These are phyloP conservation scores for Diutina ranongensis DNA, from an alignment of 1,139 yeast species.

Conservation along the genomic window DNA sequence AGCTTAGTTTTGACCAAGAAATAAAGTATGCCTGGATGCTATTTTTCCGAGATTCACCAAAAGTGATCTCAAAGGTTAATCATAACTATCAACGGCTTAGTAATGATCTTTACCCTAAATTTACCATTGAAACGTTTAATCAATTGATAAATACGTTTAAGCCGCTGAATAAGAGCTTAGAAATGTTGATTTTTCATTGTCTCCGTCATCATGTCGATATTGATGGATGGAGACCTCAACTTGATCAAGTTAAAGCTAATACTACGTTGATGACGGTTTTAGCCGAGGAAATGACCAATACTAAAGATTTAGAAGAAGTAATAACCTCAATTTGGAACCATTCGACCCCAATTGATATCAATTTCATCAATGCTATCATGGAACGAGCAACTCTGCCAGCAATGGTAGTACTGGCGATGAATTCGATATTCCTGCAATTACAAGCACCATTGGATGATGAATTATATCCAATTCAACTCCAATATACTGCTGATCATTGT, in stretches of 20 bases:
- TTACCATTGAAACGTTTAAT: not conserved
- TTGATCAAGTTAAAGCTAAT: not conserved
- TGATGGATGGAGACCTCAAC: not conserved
- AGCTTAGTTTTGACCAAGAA: not conserved
- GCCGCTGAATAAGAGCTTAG: no score
- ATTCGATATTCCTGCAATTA: not conserved
- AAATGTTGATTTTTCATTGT: not conserved
- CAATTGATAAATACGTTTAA: not conserved
- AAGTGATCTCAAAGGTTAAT: not conserved
- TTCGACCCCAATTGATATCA: not conserved
- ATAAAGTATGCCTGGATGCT: not conserved
- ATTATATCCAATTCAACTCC: not conserved
- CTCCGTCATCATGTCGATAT: not conserved
- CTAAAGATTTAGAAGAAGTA: no score
- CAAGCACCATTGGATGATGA: not conserved
- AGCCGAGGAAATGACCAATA: not conserved
- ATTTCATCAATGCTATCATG: not conserved
- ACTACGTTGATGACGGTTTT: not conserved
- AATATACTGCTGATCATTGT: not conserved
- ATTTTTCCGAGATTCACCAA: not conserved
- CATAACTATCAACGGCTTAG: not conserved
- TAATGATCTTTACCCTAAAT: not conserved
- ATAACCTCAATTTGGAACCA: no score
- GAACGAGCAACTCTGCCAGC: not conserved
- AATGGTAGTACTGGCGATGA: not conserved